Base-by-base conservation (phyloP, 2,329 filamentous ascomycete species). In the Colletotrichum musicola region DNA sequence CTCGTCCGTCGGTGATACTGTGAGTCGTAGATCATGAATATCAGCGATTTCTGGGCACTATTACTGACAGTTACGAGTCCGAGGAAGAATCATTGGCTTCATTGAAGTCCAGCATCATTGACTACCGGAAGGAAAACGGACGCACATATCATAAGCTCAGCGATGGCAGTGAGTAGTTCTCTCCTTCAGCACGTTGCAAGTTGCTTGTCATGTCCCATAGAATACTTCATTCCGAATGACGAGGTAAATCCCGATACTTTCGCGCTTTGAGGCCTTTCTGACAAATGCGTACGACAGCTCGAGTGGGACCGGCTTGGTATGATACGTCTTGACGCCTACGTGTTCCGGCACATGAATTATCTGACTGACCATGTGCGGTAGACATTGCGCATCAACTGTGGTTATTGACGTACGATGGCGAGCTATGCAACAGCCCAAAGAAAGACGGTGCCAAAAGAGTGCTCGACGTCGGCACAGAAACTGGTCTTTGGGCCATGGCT, bases 351-450 rank as follows among this genome's bases (percentile, higher is more conserved):
- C n/a, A n/a, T n/a, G n/a, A n/a, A n/a, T n/a, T n/a, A n/a, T n/a
- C n/a, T n/a, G n/a, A n/a, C n/a, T n/a, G n/a, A n/a, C n/a, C n/a
- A n/a, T n/a, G n/a, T n/a, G n/a, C n/a, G n/a, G n/a, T n/a, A 75
- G 78, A 81, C 62, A 64, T 82, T 0, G 77, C 81, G 66, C 79
- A 81, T 62, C 76, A 80, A 40, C 63, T 80, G 0, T 79, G 77
- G 54, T 53, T 67, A 0, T 61, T 81, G 7, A 81, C 78, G 0
- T 73, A 77, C n/a, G 74, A 76, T 1, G 75, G 73, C 7, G 76
- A 76, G 22, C 72, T 81, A 0, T 77, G 71, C 47, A 51, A 75
- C 0, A 71, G 72, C 4, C 80, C 80, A 0, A 64, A 71, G 20
- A 70, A 59, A 0, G 10, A 65, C 13, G 70, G 70, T 35, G 73